Evolutionary conservation across 2,329 filamentous ascomycete species (phyloP).

Genomic region (Sordariomycetes sp.): DNA sequence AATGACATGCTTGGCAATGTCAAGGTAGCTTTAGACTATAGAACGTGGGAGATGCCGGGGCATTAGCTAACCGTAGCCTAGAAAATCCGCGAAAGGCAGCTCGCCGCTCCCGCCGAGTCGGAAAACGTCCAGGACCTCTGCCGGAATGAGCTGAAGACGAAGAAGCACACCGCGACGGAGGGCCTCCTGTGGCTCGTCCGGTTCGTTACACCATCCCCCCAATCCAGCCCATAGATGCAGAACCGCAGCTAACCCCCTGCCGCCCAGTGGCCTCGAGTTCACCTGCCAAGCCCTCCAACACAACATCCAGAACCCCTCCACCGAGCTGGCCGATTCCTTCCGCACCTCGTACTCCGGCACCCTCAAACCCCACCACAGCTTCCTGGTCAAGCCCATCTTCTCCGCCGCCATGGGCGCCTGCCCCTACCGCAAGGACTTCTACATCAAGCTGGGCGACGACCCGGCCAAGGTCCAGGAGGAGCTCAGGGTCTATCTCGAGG

Average conservation of each 20-base stretch:
- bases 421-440: conserved; percentile 91
- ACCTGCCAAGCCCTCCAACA: conserved; percentile 73
- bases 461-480: conserved; percentile 50
- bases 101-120: conserved; percentile 69
- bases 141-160: conserved; percentile 76
- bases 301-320: conserved; percentile 56
- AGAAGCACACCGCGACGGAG: conserved; percentile 82
- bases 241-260: conserved; percentile 4
- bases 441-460: conserved; percentile 69
- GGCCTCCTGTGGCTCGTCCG: conserved; percentile 85
- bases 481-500: conserved; percentile 61
- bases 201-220: conserved; percentile 35
- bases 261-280: conserved; percentile 76
- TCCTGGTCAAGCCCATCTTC: conserved; percentile 87
- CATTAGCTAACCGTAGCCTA: conserved; percentile 20
- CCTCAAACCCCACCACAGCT: conserved; percentile 84
- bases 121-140: conserved; percentile 76
- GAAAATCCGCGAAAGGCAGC: conserved; percentile 83
- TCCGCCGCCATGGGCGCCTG: conserved; percentile 85
- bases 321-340: conserved; percentile 84
- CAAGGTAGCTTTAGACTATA: conserved; percentile 45
- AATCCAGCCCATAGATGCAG: background rate
- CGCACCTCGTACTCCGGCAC: conserved; percentile 72
- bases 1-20: conserved; percentile 85
- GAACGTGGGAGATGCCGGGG: background rate